Conservation (phyloP, 345 rosid species). For the Salix brachista region DNA sequence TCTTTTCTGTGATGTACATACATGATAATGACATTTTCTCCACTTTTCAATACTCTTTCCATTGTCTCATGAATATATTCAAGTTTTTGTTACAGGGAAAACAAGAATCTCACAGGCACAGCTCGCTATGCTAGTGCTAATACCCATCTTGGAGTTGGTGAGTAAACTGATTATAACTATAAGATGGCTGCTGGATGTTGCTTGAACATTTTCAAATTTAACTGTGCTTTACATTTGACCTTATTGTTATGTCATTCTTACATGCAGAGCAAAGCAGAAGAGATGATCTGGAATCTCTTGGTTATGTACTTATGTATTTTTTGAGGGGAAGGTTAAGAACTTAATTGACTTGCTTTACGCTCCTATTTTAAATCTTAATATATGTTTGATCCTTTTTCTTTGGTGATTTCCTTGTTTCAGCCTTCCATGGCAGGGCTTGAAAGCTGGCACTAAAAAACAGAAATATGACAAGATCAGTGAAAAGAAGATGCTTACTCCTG, state of each 20-base stretch:
- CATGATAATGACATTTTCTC: neutral
- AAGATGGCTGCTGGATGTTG: neutral
- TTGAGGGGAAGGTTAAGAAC: conserved; percentile 77
- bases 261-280: conserved; percentile 93
- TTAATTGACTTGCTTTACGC: neutral
- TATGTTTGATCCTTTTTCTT: conserved; percentile 12
- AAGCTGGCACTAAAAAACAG: conserved; percentile 93
- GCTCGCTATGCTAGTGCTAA: conserved; percentile 97
- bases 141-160: conserved; percentile 96
- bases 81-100: conserved; percentile 57
- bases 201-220: neutral
- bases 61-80: conserved; percentile 1
- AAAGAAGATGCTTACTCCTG: conserved; percentile 82
- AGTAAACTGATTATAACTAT: conserved; percentile 20
- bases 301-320: conserved; percentile 95
- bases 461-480: conserved; percentile 96
- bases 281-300: conserved; percentile 99
- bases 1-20: neutral
- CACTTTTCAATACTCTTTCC: conserved; percentile 1
- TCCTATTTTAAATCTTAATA: neutral
- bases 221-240: neutral
- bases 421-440: conserved; percentile 97
- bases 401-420: conserved; percentile 38
- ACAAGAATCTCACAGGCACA: conserved; percentile 96
- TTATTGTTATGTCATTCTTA: neutral